Evolutionary conservation across 257 asterid species (phyloP).

Genomic region (Nicotiana paniculata): DNA sequence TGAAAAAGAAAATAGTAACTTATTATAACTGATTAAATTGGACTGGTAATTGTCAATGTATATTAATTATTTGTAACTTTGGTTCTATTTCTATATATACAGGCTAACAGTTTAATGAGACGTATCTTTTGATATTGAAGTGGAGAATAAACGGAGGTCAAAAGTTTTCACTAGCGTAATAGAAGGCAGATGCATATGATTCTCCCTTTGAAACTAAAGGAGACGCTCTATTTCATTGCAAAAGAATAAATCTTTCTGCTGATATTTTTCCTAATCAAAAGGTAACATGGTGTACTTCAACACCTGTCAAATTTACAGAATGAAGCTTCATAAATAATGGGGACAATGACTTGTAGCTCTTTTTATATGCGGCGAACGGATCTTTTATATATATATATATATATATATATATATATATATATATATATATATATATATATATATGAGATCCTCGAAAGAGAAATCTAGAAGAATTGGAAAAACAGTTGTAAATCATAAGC

Average conservation of each 20-base stretch:
- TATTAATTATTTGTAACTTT: not conserved
- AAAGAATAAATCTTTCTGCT: not conserved
- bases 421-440: too few relatives aligned
- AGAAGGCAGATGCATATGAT: not conserved
- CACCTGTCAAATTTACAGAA: not conserved
- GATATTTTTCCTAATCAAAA: not conserved
- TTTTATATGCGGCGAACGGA: not conserved
- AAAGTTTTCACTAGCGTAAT: conserved; percentile 1
- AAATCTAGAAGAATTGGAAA: too few relatives aligned
- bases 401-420: too few relatives aligned
- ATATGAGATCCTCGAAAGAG: not conserved
- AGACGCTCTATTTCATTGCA: not conserved
- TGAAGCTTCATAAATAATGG: not conserved
- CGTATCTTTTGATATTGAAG: not conserved
- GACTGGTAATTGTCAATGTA: not conserved
- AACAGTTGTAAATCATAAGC: conserved; percentile 8
- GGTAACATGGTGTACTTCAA: not conserved
- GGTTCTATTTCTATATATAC: not conserved
- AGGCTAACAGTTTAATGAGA: not conserved
- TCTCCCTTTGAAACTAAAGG: not conserved
- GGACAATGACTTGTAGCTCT: not conserved
- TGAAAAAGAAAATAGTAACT: not conserved
- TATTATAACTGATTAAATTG: not conserved
- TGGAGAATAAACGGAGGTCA: conserved; percentile 4
- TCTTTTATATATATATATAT: too few relatives aligned